Conservation (phyloP, 306 rosid species). For the barrel medic (Medicago truncatula) region DNA sequence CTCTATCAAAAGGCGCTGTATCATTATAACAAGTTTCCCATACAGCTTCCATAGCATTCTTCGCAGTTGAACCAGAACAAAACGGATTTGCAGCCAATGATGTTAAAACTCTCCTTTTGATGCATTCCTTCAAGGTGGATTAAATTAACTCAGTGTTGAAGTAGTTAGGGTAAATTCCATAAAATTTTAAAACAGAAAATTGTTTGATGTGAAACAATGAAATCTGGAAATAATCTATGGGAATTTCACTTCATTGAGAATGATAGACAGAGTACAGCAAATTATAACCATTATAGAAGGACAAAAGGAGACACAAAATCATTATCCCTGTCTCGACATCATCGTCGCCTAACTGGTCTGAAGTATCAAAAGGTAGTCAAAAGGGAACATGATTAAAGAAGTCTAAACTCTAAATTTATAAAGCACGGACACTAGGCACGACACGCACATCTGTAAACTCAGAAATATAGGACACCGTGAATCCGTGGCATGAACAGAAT, state of each 20-base stretch:
- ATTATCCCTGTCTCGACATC: neutral
- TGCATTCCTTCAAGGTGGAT: slow-evolving; percentile 72
- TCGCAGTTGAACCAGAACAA: slow-evolving; percentile 69
- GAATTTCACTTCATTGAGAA: neutral
- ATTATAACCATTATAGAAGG: neutral
- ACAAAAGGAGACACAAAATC: neutral
- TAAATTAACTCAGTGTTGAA: slow-evolving; percentile 27
- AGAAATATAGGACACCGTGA: too few species aligned
- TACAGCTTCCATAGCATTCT: slow-evolving; percentile 86
- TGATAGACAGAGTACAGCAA: neutral
- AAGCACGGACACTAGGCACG: neutral
- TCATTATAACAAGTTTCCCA: slow-evolving; percentile 95
- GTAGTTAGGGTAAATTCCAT: neutral
- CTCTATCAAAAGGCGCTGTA: slow-evolving; percentile 78
- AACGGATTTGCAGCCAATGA: slow-evolving; percentile 65
- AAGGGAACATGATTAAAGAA: neutral
- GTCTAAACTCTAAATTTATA: neutral
- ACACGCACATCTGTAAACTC: neutral
- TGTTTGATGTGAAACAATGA: neutral
- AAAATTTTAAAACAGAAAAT: neutral
- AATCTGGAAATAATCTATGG: neutral
- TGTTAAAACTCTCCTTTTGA: slow-evolving; percentile 81
- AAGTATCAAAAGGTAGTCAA: neutral
- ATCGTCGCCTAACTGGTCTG: neutral
- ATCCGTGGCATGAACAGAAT: too few species aligned